Conservation (phyloP, 768 basidiomycete genomes). For the Boletales sp. region DNA sequence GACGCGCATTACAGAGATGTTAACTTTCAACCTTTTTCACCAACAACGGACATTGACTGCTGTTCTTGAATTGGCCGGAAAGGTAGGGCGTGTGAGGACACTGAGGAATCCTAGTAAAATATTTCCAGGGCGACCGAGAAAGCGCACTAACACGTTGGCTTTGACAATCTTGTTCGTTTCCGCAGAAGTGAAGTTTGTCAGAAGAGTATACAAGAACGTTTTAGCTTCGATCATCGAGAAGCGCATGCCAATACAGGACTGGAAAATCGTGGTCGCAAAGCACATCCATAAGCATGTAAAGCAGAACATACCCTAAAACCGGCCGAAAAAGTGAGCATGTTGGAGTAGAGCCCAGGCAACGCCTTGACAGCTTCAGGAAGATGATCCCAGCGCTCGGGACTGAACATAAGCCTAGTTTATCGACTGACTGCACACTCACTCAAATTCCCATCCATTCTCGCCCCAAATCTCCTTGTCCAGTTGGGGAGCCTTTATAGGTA, state of each 20-base stretch:
- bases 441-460: slow-evolving; percentile 75
- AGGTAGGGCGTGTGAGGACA: slow-evolving; percentile 63
- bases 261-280: slow-evolving; percentile 1
- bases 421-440: slow-evolving; percentile 42
- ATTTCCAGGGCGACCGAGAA: not conserved
- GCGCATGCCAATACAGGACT: slow-evolving; percentile 82
- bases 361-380: slow-evolving; percentile 64
- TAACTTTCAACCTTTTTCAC: slow-evolving; percentile 35
- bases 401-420: slow-evolving; percentile 26
- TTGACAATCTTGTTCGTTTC: slow-evolving; percentile 52
- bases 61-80: slow-evolving; percentile 47
- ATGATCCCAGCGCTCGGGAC: slow-evolving; percentile 80
- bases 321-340: slow-evolving; percentile 72
- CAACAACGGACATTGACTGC: slow-evolving; percentile 60
- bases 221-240: slow-evolving; percentile 87
- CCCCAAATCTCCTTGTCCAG: slow-evolving; percentile 79
- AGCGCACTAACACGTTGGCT: slow-evolving; percentile 55
- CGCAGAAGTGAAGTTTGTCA: slow-evolving; percentile 63
- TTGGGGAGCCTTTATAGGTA: slow-evolving; percentile 79
- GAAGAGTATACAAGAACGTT: slow-evolving; percentile 63
- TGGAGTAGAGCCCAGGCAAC: slow-evolving; percentile 70
- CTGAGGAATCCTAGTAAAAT: slow-evolving; percentile 29
- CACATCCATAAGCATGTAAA: not conserved
- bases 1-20: not conserved
- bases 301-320: slow-evolving; percentile 65